Conservation (phyloP, 495 filamentous ascomycete species). For the Aspergillus incahuasiensis region DNA sequence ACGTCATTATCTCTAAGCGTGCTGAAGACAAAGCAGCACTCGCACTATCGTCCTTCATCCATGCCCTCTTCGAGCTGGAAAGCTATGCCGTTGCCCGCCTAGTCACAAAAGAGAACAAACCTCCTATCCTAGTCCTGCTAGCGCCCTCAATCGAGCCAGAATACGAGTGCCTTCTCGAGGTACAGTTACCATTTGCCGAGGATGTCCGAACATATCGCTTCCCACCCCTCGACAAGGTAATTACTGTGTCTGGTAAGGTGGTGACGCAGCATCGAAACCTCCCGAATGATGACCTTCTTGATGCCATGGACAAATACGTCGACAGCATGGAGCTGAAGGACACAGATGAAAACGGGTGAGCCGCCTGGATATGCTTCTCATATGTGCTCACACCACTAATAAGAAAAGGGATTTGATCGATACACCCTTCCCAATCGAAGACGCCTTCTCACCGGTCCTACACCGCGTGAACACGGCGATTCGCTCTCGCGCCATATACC, state of each 20-base stretch:
- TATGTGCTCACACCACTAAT: not conserved
- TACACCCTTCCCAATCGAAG: constrained; percentile 67
- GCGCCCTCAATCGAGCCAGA: constrained; percentile 76
- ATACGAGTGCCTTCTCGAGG: constrained; percentile 84
- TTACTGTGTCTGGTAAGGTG: constrained; percentile 83
- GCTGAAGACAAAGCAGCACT: constrained; percentile 71
- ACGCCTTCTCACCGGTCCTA: constrained; percentile 85
- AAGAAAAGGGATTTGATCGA: constrained; percentile 57
- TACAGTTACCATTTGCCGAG: constrained; percentile 91
- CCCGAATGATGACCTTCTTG: constrained; percentile 64
- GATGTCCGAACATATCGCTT: constrained; percentile 87
- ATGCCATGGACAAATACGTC: constrained; percentile 86
- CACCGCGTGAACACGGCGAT: constrained; percentile 86
- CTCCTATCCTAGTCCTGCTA: constrained; percentile 74
- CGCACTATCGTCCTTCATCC: constrained; percentile 84
- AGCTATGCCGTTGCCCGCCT: constrained; percentile 84
- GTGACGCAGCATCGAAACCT: constrained; percentile 83
- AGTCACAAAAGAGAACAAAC: constrained; percentile 73
- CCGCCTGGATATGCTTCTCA: not conserved
- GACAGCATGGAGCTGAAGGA: constrained; percentile 84
- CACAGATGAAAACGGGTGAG: constrained; percentile 68
- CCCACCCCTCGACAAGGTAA: constrained; percentile 79
- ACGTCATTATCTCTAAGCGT: constrained; percentile 67
- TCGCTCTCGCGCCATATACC: constrained; percentile 72
- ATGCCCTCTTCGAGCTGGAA: constrained; percentile 79